These are phyloP conservation scores for Botrytis pseudocinerea DNA, from an alignment of 2,329 filamentous ascomycete genomes.

Conservation along the genomic window DNA sequence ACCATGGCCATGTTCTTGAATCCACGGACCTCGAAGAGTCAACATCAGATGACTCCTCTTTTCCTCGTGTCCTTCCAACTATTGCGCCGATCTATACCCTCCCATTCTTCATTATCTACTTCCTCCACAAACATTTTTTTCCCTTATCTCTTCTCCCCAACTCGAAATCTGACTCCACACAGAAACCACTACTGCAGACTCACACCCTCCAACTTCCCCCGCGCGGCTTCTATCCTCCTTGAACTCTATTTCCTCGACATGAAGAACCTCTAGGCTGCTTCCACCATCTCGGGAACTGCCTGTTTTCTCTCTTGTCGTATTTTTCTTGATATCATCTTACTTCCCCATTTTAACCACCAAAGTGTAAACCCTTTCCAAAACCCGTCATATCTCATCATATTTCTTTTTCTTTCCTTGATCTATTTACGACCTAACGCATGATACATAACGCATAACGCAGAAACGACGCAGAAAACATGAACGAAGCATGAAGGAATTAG, in stretches of 20 bases:
- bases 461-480: not conserved
- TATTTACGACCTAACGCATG: not conserved
- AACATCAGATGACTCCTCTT: not conserved
- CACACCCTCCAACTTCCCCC: constrained; percentile 32
- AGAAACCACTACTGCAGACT: constrained; percentile 40
- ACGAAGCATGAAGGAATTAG: not conserved
- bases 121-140: not conserved
- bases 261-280: constrained; percentile 20
- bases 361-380: not conserved
- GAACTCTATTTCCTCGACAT: constrained; percentile 39
- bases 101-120: not conserved
- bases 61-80: not conserved
- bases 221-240: constrained; percentile 34
- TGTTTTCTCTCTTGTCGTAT: not conserved
- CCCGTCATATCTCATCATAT: not conserved
- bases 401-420: not conserved
- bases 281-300: not conserved
- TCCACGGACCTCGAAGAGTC: not conserved
- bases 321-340: not conserved
- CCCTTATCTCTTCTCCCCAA: not conserved
- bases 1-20: not conserved
- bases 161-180: not conserved
- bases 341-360: not conserved
- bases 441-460: not conserved
- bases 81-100: not conserved